phyloP scores from a whole-genome alignment of 2,329 filamentous ascomycete species.

The Plenodomus tracheiphilus region DNA sequence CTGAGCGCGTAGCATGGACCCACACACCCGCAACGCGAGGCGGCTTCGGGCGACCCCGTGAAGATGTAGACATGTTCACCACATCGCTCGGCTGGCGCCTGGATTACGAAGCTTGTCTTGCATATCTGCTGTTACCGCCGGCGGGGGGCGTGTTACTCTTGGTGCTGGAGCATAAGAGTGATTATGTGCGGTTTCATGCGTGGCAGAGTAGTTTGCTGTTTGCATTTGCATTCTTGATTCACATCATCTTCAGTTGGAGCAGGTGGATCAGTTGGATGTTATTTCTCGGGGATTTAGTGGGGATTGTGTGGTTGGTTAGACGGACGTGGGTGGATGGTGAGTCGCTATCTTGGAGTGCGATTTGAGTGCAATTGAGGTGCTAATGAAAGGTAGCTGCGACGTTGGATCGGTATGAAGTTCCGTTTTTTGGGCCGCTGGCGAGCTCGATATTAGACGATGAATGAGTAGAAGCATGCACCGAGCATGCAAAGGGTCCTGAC shows the following conservation, averaged over 20 bases:
- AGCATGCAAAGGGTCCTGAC: too few species aligned
- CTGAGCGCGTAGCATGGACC: constrained; percentile 37
- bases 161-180: constrained; percentile 88
- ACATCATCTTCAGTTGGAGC: constrained; percentile 86
- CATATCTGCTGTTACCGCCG: constrained; percentile 84
- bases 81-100: constrained; percentile 85
- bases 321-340: constrained; percentile 84
- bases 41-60: constrained; percentile 48
- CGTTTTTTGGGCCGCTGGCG: constrained; percentile 81
- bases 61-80: constrained; percentile 79
- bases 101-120: constrained; percentile 87
- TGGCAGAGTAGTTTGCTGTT: constrained; percentile 92
- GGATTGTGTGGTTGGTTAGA: constrained; percentile 76
- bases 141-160: constrained; percentile 82
- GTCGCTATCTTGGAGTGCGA: too few species aligned
- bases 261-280: constrained; percentile 81
- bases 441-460: constrained; percentile 92
- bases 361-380: too few species aligned
- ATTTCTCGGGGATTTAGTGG: constrained; percentile 71
- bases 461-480: too few species aligned
- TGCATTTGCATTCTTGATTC: constrained; percentile 68
- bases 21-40: constrained; percentile 2
- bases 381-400: constrained; percentile 57
- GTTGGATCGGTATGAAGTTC: constrained; percentile 75
- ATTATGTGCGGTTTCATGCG: constrained; percentile 96